Evolutionary conservation across 2,329 filamentous ascomycete genomes (phyloP), one percentile per base, ranked within the genome.

Genomic region (Orbilia brochopaga): DNA sequence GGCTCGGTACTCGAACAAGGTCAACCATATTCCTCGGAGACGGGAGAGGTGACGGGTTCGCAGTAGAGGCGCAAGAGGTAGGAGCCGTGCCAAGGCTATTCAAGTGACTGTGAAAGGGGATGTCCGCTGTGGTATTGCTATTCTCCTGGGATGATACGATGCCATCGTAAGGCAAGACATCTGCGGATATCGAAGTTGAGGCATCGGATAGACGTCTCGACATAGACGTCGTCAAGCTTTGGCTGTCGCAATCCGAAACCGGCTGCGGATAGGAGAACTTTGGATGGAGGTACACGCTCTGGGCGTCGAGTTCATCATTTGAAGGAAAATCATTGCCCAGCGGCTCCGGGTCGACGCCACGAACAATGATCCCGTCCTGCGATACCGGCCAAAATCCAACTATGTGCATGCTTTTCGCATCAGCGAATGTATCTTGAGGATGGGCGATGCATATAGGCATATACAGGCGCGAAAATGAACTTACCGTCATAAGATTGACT

Each of bases 21-120:
- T 6, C 86, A 87, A 74, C 80, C 82, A 79, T 86, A 85, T 40
- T 86, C 86, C 74, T 90, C 88, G 6, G 88, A 88, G 64, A 88
- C 79, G 21, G 85, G 83, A 23, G 87, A 81, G 15, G 88, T 87
- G 77, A 89, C 86, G 74, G 91, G 88, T 65, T 91, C 88, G 77
- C 60, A 24, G 42, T 52, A 44, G 76, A 53, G 24, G 65, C 48
- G 23, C 62, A 61, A 42, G 59, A 56, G 24, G 42, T 37, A 19
- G 58, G 32, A 37, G 53, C 30, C 11, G 35, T 54, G 6, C 54
- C 66, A 17, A 63, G 66, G 53, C 46, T 40, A n/a, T 55, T 55
- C 23, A 64, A 64, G 15, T 64, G 66, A n/a, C 56, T 60, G 21
- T 57, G 32, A 27, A 55, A 72, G 1, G 67, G 57, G 19, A 72